These are phyloP conservation scores for Blastobotrys ciferrii DNA, from an alignment of 1,139 yeast genomes.

Conservation along the genomic window DNA sequence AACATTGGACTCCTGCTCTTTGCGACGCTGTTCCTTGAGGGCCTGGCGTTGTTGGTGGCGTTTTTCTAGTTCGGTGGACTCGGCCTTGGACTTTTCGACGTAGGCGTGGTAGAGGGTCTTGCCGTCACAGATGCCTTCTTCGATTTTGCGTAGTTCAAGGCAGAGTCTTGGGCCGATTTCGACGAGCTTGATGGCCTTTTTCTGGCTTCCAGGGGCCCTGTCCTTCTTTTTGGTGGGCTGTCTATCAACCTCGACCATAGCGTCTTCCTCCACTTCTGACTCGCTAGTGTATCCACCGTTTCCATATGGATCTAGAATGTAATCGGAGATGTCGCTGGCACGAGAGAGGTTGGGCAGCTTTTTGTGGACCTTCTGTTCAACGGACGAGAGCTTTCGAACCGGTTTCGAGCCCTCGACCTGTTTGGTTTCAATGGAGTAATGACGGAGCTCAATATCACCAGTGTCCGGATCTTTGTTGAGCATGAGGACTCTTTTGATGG, in stretches of 20 bases:
- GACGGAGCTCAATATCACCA: constrained; percentile 79
- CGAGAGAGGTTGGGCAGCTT: constrained; percentile 69
- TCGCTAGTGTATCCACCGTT: constrained; percentile 75
- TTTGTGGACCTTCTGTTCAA: constrained; percentile 48
- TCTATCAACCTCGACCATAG: constrained; percentile 75
- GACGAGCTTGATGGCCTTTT: constrained; percentile 86
- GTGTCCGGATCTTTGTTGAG: constrained; percentile 69
- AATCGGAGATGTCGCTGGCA: constrained; percentile 75
- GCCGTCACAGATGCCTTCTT: constrained; percentile 86
- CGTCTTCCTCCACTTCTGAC: constrained; percentile 86
- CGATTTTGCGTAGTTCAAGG: constrained; percentile 76
- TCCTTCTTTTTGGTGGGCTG: constrained; percentile 33
- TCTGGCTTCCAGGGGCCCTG: constrained; percentile 44
- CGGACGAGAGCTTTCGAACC: constrained; percentile 70
- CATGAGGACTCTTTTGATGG: constrained; percentile 83
- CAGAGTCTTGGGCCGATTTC: constrained; percentile 93
- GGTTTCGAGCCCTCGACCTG: constrained; percentile 80
- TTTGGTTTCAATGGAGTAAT: constrained; percentile 85
- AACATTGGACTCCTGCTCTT: constrained; percentile 77
- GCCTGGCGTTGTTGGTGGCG: constrained; percentile 61
- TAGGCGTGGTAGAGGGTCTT: constrained; percentile 81
- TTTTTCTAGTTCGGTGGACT: constrained; percentile 61
- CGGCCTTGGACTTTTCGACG: constrained; percentile 60
- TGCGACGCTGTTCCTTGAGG: constrained; percentile 69
- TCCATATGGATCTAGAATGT: constrained; percentile 79